These are phyloP conservation scores for Magnaporthiopsis poae DNA, from an alignment of 2,329 filamentous ascomycete genomes.

Conservation along the genomic window DNA sequence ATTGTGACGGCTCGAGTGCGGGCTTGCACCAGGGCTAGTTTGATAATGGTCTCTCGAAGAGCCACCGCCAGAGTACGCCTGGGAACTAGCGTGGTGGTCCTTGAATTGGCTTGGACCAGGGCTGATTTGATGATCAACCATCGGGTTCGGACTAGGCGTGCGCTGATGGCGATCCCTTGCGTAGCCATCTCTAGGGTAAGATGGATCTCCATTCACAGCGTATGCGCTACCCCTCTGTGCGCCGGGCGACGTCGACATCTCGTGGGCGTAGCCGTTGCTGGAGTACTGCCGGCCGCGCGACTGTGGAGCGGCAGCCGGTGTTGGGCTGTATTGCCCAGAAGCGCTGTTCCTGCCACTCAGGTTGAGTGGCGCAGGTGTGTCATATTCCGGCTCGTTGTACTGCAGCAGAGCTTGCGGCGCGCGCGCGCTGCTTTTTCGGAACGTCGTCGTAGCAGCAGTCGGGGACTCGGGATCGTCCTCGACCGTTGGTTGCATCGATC, in stretches of 20 bases:
- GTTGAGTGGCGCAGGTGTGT: constrained; percentile 36
- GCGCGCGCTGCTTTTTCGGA: constrained; percentile 19
- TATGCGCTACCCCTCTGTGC: constrained; percentile 11
- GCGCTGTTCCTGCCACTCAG: constrained; percentile 28
- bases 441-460: constrained; percentile 17
- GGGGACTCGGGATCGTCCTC: constrained; percentile 54
- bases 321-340: constrained; percentile 17
- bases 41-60: constrained; percentile 3
- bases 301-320: constrained; percentile 14
- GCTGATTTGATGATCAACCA: constrained; percentile 2
- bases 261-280: constrained; percentile 18
- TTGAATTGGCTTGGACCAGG: neutral
- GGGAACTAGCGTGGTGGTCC: constrained; percentile 2
- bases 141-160: constrained; percentile 6
- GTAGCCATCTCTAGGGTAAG: constrained; percentile 2
- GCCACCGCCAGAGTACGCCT: neutral
- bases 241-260: constrained; percentile 11
- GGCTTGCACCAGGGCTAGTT: constrained; percentile 5
- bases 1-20: constrained; percentile 4
- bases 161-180: constrained; percentile 5
- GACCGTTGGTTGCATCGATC: constrained; percentile 51
- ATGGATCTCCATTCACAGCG: neutral
- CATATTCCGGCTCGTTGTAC: constrained; percentile 26
- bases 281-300: constrained; percentile 20
- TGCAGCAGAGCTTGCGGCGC: constrained; percentile 14